Percentiles rank a stretch among this genome's conserved stretches.
Evolutionary conservation across 768 basidiomycete genomes (phyloP).

Genomic region (Pulveroboletus ravenelii): DNA sequence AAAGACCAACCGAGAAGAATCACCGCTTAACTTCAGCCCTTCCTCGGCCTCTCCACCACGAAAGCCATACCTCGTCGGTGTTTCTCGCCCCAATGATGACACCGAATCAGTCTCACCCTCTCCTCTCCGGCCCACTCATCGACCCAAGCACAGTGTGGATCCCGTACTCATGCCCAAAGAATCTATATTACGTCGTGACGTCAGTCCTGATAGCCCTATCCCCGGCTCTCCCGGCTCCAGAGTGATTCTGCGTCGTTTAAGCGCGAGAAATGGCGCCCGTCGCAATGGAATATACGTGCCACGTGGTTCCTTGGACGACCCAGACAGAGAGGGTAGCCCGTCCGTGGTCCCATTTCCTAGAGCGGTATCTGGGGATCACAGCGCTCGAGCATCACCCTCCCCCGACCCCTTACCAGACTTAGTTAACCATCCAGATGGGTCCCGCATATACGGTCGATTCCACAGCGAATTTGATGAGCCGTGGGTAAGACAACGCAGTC

Average conservation of each 20-base stretch:
- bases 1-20: conserved; percentile 20
- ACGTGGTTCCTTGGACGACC: conserved; percentile 34
- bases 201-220: conserved; percentile 52
- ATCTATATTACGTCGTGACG: conserved; percentile 43
- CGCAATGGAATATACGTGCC: conserved; percentile 47
- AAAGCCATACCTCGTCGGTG: conserved; percentile 52
- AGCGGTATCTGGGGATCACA: conserved; percentile 49
- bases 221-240: conserved; percentile 34
- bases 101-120: conserved; percentile 36
- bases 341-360: conserved; percentile 63
- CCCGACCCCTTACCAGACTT: conserved; percentile 31
- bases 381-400: conserved; percentile 31
- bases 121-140: conserved; percentile 56
- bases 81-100: conserved; percentile 42
- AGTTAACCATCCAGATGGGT: conserved; percentile 31
- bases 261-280: conserved; percentile 45
- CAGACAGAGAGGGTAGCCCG: conserved; percentile 33
- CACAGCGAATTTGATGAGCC: conserved; percentile 69
- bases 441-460: conserved; percentile 54
- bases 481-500: conserved; percentile 44
- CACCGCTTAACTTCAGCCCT: conserved; percentile 25
- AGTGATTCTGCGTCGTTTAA: conserved; percentile 53
- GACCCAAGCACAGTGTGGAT: conserved; percentile 63
- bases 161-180: conserved; percentile 47
- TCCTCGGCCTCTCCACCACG: conserved; percentile 45